These are phyloP conservation scores for Phytopythium kandeliae DNA, from an alignment of 352 stramenopile genomes.

Conservation along the genomic window DNA sequence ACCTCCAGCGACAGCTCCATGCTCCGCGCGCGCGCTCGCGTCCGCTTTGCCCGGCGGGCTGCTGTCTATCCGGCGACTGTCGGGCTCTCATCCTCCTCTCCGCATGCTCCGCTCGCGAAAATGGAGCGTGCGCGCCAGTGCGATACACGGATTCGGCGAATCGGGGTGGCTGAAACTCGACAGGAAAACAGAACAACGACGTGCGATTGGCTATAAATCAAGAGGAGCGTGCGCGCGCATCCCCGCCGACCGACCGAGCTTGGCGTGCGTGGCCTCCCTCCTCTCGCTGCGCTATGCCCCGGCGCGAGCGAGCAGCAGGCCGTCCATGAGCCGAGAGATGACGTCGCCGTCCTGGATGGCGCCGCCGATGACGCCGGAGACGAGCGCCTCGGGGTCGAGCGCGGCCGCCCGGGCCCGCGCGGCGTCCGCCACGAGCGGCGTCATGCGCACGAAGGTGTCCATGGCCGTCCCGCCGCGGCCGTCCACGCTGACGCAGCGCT, in stretches of 20 bases:
- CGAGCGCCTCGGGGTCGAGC: constrained; percentile 1
- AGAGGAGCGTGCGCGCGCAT: neutral
- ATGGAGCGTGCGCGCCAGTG: too few species aligned
- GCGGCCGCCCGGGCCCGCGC: too few species aligned
- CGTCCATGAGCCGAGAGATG: constrained; percentile 4
- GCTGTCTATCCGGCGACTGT: too few species aligned
- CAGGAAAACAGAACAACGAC: neutral
- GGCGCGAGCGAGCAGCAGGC: neutral
- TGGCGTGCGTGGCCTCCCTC: too few species aligned
- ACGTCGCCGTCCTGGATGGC: constrained; percentile 4
- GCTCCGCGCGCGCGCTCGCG: neutral
- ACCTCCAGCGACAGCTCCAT: constrained; percentile 3
- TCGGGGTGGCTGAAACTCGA: neutral
- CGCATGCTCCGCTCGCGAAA: neutral
- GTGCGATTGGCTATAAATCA: neutral
- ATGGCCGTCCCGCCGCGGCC: constrained; percentile 13
- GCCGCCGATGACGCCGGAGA: neutral
- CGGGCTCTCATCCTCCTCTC: neutral
- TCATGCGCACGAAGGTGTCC: constrained; percentile 16
- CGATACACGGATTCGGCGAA: too few species aligned
- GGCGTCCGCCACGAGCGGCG: neutral
- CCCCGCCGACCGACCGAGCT: too few species aligned
- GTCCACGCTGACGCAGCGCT: neutral
- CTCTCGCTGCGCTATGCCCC: too few species aligned
- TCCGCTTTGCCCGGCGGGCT: neutral